phyloP scores from a whole-genome alignment of 352 stramenopile genomes.

The Phytophthora pseudosyringae region DNA sequence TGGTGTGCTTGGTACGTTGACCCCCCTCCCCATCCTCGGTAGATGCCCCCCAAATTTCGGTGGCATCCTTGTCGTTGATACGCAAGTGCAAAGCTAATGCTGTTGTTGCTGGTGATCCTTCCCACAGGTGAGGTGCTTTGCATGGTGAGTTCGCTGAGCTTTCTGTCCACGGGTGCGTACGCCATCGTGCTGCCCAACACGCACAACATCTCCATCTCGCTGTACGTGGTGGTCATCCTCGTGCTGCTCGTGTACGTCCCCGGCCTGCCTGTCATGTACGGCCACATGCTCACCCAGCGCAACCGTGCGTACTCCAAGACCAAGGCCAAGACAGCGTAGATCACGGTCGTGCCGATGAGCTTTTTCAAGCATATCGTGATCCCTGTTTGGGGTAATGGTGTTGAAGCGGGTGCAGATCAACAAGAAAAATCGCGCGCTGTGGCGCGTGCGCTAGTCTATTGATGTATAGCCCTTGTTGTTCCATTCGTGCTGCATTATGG shows the following conservation, averaged over 20 bases:
- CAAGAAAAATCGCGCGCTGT: slow-evolving; percentile 31
- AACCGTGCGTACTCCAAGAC: slow-evolving; percentile 84
- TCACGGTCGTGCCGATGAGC: not conserved
- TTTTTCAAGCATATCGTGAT: slow-evolving; percentile 1
- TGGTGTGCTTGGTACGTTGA: slow-evolving; percentile 91
- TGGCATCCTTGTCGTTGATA: slow-evolving; percentile 6
- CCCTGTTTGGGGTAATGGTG: slow-evolving; percentile 12
- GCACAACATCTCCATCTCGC: slow-evolving; percentile 78
- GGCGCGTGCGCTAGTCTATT: slow-evolving; percentile 30
- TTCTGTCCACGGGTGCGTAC: slow-evolving; percentile 66
- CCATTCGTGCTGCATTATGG: slow-evolving; percentile 15
- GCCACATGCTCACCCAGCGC: slow-evolving; percentile 86
- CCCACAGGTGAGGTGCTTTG: slow-evolving; percentile 69
- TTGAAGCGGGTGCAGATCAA: slow-evolving; percentile 16
- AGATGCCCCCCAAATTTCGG: not conserved
- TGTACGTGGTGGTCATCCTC: slow-evolving; percentile 75
- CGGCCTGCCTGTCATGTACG: slow-evolving; percentile 84
- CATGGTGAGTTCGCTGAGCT: slow-evolving; percentile 73
- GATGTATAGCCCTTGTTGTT: slow-evolving; percentile 33
- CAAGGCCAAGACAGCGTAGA: slow-evolving; percentile 76
- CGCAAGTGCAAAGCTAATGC: slow-evolving; percentile 20
- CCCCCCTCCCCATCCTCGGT: slow-evolving; percentile 14
- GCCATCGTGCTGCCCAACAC: slow-evolving; percentile 78
- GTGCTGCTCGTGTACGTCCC: slow-evolving; percentile 80
- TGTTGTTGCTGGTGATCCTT: slow-evolving; percentile 12